Percentiles rank a stretch among this genome's conserved stretches.
Conservation (phyloP, 2,329 filamentous ascomycete species). For the Alternaria postmessia region DNA sequence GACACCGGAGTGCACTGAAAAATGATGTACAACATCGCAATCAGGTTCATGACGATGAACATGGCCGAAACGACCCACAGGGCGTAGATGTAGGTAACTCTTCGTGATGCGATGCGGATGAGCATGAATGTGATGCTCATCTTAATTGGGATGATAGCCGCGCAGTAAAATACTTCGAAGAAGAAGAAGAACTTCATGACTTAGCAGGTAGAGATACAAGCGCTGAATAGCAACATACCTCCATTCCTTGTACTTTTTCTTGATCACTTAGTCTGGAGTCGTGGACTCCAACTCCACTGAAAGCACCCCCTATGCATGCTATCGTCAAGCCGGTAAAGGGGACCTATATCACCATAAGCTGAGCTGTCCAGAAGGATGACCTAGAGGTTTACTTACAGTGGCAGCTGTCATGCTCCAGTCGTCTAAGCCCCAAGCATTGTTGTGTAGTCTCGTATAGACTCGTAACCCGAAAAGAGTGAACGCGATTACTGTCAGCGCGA, state of each 20-base stretch:
- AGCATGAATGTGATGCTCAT: conserved; percentile 19
- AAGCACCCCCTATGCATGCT: conserved; percentile 16
- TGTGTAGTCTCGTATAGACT: conserved; percentile 16
- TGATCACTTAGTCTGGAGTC: conserved; percentile 1
- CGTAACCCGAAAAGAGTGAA: conserved; percentile 12
- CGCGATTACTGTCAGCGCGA: conserved; percentile 8
- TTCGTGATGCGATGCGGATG: conserved; percentile 14
- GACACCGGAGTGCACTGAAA: conserved; percentile 16
- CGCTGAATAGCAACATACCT: conserved; percentile 3
- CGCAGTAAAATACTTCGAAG: conserved; percentile 15
- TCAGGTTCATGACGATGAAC: conserved; percentile 17
- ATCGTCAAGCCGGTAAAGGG: conserved; percentile 16
- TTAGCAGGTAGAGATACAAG: not conserved
- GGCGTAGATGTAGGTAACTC: conserved; percentile 8
- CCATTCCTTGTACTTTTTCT: conserved; percentile 11
- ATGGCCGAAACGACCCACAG: conserved; percentile 12
- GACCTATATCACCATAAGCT: not conserved
- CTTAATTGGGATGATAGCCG: conserved; percentile 16
- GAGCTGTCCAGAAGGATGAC: not conserved
- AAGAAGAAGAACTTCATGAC: conserved; percentile 12
- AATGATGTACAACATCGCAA: conserved; percentile 15
- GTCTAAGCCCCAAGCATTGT: conserved; percentile 16
- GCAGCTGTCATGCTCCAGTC: conserved; percentile 18
- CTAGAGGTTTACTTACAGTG: not conserved
- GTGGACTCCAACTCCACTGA: conserved; percentile 13